Base-by-base conservation (phyloP, 2,329 filamentous ascomycete genomes). In the Tolypocladium ovalisporum region DNA sequence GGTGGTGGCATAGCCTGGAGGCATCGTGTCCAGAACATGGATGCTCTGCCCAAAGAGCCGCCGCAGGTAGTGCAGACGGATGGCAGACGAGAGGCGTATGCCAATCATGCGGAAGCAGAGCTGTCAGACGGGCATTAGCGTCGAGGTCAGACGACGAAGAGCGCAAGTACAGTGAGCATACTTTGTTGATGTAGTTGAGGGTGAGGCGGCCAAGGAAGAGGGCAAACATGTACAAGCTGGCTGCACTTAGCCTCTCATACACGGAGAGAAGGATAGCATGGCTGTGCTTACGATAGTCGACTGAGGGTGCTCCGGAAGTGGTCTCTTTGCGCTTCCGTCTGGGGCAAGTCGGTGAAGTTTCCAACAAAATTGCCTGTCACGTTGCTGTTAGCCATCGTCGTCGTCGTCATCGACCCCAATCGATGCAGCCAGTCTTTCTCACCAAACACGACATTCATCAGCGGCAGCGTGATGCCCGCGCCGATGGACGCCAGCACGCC, bases 191-290 rank as follows among this genome's bases (percentile, higher is more conserved):
- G 61, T 89, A 90, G 59, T 80, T 82, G 44, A 88, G 72, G 22
- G 73, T 66, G 62, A 88, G 85, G 53, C 86, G 83, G 17, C 74
- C 86, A 44, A 90, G 70, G 68, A 90, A 91, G 8, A 91, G 74
- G 57, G 83, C 83, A 56, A 90, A 80, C 64, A 90, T 84, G 68
- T 85, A 89, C 0, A 91, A 72, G 1, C 81, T 83, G 59, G 32
- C 8, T 7, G 24, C 37, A 4, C 13, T 59, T 22, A 47, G 49
- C 54, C n/a, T 51, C 9, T 2, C 3, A 19, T 6, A 10, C 29
- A 12, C 29, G n/a, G n/a, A n/a, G n/a, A 6, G 10, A 34, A 12
- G 19, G 10, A 13, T 34, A 29, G 17, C 27, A 51, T 22, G 24
- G 52, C 52, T 1, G 24, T 15, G 13, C 75, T 64, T 65, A 79